These are phyloP conservation scores for Sclerotinia borealis DNA, from an alignment of 2,329 filamentous ascomycete species.

Conservation along the genomic window DNA sequence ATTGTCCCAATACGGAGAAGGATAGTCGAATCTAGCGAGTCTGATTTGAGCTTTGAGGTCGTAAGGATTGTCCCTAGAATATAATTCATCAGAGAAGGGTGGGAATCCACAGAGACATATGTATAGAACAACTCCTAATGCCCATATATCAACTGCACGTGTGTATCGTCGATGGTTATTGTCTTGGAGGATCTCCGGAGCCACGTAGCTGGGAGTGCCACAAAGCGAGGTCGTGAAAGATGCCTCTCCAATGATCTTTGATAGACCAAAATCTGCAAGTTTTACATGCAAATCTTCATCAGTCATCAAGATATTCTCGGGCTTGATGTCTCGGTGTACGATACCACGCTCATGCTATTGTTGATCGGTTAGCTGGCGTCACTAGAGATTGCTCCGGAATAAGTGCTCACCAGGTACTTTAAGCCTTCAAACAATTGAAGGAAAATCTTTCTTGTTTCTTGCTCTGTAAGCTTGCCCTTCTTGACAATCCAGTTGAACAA, in stretches of 20 bases:
- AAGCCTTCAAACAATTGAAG: constrained; percentile 86
- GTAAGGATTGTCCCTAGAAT: constrained; percentile 74
- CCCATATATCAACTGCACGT: constrained; percentile 94
- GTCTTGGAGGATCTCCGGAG: constrained; percentile 87
- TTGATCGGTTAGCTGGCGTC: constrained; percentile 27
- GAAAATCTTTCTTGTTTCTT: constrained; percentile 81
- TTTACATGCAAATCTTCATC: constrained; percentile 85
- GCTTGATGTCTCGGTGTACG: constrained; percentile 82
- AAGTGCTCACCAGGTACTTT: constrained; percentile 75
- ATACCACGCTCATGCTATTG: constrained; percentile 89
- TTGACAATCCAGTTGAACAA: constrained; percentile 92
- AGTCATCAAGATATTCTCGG: constrained; percentile 63
- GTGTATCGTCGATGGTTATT: constrained; percentile 81
- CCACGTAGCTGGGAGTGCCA: constrained; percentile 95
- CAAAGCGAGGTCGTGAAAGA: constrained; percentile 96
- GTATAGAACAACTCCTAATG: constrained; percentile 93
- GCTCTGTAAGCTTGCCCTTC: constrained; percentile 81
- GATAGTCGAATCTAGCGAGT: constrained; percentile 84
- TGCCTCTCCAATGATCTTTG: constrained; percentile 97
- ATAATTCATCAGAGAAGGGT: constrained; percentile 92
- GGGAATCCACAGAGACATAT: constrained; percentile 96
- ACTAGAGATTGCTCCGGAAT: background rate
- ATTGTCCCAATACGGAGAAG: constrained; percentile 91
- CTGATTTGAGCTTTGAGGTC: constrained; percentile 85
- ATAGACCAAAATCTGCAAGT: constrained; percentile 90